Conservation (phyloP, 345 rosid genomes). For the Cardamine resedifolia region DNA sequence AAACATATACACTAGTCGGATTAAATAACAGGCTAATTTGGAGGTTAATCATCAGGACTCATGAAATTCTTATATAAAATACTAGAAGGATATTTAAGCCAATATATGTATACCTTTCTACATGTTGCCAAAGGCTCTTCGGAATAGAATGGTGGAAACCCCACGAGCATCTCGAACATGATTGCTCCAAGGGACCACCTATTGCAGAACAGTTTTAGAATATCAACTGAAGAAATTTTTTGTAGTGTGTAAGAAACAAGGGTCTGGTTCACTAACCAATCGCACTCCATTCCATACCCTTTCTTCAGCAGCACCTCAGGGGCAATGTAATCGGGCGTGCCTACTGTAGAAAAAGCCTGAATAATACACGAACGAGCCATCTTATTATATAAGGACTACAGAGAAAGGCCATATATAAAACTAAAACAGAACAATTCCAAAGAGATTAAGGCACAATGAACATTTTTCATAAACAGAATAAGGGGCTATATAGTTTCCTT, state of each 20-base stretch:
- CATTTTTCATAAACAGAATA: not conserved
- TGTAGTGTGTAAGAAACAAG: conserved; percentile 17
- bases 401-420: not conserved
- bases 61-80: not conserved
- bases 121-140: conserved; percentile 50
- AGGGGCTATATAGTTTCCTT: not conserved
- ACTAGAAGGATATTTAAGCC: conserved; percentile 18
- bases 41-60: conserved; percentile 13
- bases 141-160: conserved; percentile 53
- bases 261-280: conserved; percentile 41
- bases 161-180: conserved; percentile 55
- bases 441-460: not conserved
- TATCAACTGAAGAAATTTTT: conserved; percentile 12
- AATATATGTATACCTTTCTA: conserved; percentile 45
- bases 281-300: conserved; percentile 55
- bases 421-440: not conserved
- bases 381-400: not conserved
- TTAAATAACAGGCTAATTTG: not conserved
- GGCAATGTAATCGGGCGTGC: conserved; percentile 53
- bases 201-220: conserved; percentile 23
- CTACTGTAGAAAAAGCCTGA: conserved; percentile 52
- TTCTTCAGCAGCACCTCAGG: conserved; percentile 52
- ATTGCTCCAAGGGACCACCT: conserved; percentile 60
- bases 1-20: not conserved
- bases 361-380: conserved; percentile 26